Percentiles rank a stretch among this genome's conserved stretches.
phyloP scores from a whole-genome alignment of 228 moss, liverwort and hornwort species.

The Sphagnum magellanicum region DNA sequence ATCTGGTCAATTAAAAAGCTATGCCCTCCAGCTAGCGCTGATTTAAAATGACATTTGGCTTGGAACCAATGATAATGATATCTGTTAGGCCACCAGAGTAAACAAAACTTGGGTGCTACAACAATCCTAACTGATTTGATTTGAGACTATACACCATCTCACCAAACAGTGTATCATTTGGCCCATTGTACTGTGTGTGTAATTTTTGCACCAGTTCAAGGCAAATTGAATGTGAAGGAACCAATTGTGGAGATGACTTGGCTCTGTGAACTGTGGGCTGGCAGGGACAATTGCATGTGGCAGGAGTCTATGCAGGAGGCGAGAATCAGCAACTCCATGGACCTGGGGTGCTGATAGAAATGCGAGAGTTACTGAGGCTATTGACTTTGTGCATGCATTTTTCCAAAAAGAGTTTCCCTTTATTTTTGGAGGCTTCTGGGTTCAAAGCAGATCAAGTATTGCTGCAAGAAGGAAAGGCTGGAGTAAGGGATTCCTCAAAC shows the following conservation, averaged over 20 bases:
- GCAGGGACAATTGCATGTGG: slow-evolving; percentile 52
- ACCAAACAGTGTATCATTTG: no score
- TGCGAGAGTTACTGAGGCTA: slow-evolving; percentile 35
- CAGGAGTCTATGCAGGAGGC: slow-evolving; percentile 39
- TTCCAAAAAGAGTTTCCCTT: slow-evolving; percentile 49
- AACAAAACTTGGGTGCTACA: no score
- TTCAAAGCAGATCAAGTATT: slow-evolving; percentile 30
- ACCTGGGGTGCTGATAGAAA: slow-evolving; percentile 25
- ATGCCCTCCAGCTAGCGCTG: no score
- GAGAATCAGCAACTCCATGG: slow-evolving; percentile 28
- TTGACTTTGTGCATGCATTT: slow-evolving; percentile 48
- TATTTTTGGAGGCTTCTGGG: slow-evolving; percentile 36
- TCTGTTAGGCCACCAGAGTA: no score
- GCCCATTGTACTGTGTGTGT: no score
- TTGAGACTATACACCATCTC: no score
- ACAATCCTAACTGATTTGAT: no score
- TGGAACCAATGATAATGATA: no score
- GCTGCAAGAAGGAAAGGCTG: slow-evolving; percentile 55
- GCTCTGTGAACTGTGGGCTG: not conserved
- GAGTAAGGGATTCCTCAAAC: slow-evolving; percentile 15
- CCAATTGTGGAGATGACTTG: not conserved
- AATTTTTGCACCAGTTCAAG: no score
- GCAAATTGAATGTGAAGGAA: not conserved
- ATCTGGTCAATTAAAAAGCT: no score
- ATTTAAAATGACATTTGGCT: no score